phyloP scores from a whole-genome alignment of 495 filamentous ascomycete genomes.

The Daldinia decipiens region DNA sequence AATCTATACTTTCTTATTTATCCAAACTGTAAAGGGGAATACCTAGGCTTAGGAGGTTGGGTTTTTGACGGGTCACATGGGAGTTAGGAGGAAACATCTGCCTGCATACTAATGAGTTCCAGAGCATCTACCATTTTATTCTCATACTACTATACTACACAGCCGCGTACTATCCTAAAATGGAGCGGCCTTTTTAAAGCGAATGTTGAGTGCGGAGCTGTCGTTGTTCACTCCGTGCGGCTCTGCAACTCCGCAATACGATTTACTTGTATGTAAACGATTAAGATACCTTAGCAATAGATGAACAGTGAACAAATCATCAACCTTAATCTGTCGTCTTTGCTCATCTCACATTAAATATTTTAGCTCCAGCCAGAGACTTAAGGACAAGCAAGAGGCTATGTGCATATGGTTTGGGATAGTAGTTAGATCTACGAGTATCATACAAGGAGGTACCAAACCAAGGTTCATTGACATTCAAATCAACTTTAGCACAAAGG shows the following conservation, averaged over 20 bases:
- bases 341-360: background rate
- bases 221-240: background rate
- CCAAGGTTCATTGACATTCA: background rate
- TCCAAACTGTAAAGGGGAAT: conserved; percentile 15
- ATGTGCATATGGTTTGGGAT: background rate
- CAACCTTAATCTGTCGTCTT: background rate
- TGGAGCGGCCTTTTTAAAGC: conserved; percentile 12
- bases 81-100: conserved; percentile 25
- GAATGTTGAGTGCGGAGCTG: conserved; percentile 10
- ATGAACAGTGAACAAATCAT: conserved; percentile 1
- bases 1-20: conserved; percentile 16
- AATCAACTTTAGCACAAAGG: background rate
- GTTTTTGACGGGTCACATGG: conserved; percentile 12
- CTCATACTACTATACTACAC: conserved; percentile 10
- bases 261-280: conserved; percentile 12
- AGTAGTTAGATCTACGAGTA: background rate
- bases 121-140: conserved; percentile 11
- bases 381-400: background rate
- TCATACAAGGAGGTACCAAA: background rate
- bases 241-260: background rate
- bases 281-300: conserved; percentile 16
- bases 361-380: background rate
- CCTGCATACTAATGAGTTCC: conserved; percentile 3
- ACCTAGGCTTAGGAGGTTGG: conserved; percentile 13
- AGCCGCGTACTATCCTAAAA: background rate